phyloP scores from a whole-genome alignment of 805 yeast species.

The Candida chilensis region DNA sequence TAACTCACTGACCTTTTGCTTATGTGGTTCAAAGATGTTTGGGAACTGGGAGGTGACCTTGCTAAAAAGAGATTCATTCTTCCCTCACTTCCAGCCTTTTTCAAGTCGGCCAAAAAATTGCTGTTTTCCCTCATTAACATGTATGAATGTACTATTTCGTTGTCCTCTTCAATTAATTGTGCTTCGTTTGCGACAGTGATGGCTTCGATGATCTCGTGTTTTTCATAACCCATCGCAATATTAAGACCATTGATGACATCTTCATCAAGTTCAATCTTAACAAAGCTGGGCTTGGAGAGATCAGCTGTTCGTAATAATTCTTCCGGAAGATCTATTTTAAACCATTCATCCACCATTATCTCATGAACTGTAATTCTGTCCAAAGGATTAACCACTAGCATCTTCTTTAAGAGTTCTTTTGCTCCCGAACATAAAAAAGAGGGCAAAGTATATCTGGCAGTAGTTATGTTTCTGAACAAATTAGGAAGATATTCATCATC shows the following conservation, averaged over 20 bases:
- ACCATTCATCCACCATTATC: constrained; percentile 20
- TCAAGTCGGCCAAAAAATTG: constrained; percentile 31
- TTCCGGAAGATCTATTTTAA: constrained; percentile 16
- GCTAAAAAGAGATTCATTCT: constrained; percentile 29
- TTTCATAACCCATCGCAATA: constrained; percentile 30
- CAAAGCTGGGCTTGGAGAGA: no score
- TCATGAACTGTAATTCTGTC: constrained; percentile 19
- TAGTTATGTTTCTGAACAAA: constrained; percentile 17
- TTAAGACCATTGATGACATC: constrained; percentile 27
- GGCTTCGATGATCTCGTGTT: constrained; percentile 23
- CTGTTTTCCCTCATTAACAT: constrained; percentile 36
- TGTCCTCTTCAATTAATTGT: constrained; percentile 22
- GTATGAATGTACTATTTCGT: constrained; percentile 35
- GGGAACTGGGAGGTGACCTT: constrained; percentile 38
- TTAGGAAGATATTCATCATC: constrained; percentile 20
- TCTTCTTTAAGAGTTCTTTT: constrained; percentile 15
- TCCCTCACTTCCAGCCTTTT: constrained; percentile 24
- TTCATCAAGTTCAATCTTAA: constrained; percentile 26
- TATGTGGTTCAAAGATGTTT: no score
- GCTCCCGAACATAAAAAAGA: constrained; percentile 18
- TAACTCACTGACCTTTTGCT: no score
- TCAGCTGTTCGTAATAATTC: constrained; percentile 18
- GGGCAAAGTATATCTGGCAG: constrained; percentile 21
- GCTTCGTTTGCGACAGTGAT: constrained; percentile 15
- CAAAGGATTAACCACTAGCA: constrained; percentile 20